These are phyloP conservation scores for Rhynchospora breviuscula DNA, from an alignment of 176 grass and related monocot genomes.

Conservation along the genomic window DNA sequence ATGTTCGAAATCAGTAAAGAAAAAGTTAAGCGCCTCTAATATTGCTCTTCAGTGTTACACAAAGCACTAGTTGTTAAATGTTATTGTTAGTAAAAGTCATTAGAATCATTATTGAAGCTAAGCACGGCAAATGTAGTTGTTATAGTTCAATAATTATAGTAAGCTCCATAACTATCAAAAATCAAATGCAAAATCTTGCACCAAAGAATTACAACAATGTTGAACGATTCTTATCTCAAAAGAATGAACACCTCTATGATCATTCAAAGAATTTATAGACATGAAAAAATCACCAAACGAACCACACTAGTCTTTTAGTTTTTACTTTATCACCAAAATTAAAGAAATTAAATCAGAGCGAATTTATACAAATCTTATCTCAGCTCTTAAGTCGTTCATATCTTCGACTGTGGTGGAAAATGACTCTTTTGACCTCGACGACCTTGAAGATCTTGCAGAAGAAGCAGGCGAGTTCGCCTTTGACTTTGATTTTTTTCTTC, in stretches of 20 bases:
- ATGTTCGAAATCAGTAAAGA: no score
- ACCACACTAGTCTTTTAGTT: neutral
- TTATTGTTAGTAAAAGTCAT: neutral
- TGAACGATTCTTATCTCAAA: neutral
- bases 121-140: neutral
- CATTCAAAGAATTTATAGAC: constrained; percentile 19
- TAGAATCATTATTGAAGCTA: neutral
- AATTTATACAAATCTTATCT: constrained; percentile 39
- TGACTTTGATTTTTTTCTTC: constrained; percentile 27
- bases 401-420: neutral
- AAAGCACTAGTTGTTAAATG: neutral
- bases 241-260: neutral
- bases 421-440: constrained; percentile 27
- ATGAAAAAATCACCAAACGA: neutral
- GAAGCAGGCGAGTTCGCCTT: neutral
- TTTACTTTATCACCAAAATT: neutral
- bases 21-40: neutral
- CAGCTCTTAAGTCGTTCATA: constrained; percentile 8
- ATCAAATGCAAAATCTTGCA: neutral
- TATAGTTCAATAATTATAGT: neutral
- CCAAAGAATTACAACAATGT: neutral
- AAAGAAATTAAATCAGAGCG: neutral
- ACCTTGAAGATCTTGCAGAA: constrained; percentile 35
- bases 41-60: neutral
- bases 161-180: neutral